Evolutionary conservation across 495 filamentous ascomycete genomes (phyloP).

Genomic region (Neurospora hispaniola): DNA sequence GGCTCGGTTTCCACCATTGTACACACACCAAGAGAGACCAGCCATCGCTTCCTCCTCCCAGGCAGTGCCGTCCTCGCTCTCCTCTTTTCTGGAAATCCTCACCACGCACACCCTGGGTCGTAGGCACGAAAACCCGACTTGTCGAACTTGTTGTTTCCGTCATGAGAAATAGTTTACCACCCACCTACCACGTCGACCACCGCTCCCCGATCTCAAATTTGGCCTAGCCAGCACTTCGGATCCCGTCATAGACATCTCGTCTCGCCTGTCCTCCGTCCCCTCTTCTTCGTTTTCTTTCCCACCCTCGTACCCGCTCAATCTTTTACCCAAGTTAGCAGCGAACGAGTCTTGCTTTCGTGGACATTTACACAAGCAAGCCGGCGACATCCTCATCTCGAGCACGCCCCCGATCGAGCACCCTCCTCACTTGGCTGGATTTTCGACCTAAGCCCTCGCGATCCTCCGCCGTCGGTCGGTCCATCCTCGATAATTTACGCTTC

Average conservation of each 20-base stretch:
- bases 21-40: not conserved
- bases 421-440: not conserved
- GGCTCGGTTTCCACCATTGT: not conserved
- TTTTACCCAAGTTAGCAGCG: not conserved
- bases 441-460: not conserved
- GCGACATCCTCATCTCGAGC: not conserved
- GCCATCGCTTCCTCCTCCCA: conserved; percentile 2
- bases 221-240: conserved; percentile 7
- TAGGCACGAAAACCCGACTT: not conserved
- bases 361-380: not conserved
- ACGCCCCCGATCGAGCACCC: not conserved
- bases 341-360: not conserved
- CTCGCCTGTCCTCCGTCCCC: not conserved
- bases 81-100: conserved; percentile 11
- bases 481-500: not conserved
- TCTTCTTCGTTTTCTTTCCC: not conserved
- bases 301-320: not conserved
- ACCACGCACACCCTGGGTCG: conserved; percentile 7
- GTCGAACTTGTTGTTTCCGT: conserved; percentile 4
- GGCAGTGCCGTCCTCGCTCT: not conserved
- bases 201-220: conserved; percentile 9
- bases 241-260: not conserved
- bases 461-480: not conserved
- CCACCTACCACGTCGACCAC: conserved; percentile 9
- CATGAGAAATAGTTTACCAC: conserved; percentile 14